Evolutionary conservation across 2,329 filamentous ascomycete genomes (phyloP), one percentile per base, ranked within the genome.

Genomic region (Massarina eburnea): DNA sequence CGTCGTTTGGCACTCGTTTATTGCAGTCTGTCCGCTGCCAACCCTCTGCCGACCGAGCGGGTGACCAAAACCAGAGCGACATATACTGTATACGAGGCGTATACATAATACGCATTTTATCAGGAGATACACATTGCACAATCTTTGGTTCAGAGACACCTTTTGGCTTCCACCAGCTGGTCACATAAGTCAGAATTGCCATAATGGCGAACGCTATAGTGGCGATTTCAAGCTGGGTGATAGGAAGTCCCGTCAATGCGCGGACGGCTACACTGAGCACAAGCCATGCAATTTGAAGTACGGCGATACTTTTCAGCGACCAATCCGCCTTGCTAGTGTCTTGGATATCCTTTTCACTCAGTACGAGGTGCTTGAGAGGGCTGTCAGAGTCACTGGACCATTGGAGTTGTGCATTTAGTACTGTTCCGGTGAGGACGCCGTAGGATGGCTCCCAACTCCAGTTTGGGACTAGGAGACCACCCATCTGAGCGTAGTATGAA

Each of bases 181-280:
- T 10, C 24, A 26, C 24, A 27, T 65, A 67, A 0, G 64, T 45
- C 2, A 55, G 30, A 2, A 65, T 34, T 9, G 62, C 59, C 39
- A 61, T 58, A 7, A 54, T 2, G 43, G 56, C 32, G 46, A 57
- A 65, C 46, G 88, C 80, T 30, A 87, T 68, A n/a, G 84, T 72
- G 49, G 85, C 80, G 4, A 82, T 62, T 39, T 84, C 79, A 40
- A 88, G 73, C 3, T 91, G 64, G 17, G 80, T 77, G 10, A 66
- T 44, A 3, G 60, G 47, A 6, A 64, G 33, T 8, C 46, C n/a
- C 8, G 10, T 5, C 5, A 24, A 40, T 3, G 53, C 36, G 15
- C 62, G 38, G 17, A 34, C 44, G n/a, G 58, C 34, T n/a, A 56
- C 27, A 40, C 64, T 55, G 8, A 53, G 27, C n/a, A 60, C 39